Evolutionary conservation across 2,329 filamentous ascomycete species (phyloP).

Genomic region (Thielaviopsis euricoi): DNA sequence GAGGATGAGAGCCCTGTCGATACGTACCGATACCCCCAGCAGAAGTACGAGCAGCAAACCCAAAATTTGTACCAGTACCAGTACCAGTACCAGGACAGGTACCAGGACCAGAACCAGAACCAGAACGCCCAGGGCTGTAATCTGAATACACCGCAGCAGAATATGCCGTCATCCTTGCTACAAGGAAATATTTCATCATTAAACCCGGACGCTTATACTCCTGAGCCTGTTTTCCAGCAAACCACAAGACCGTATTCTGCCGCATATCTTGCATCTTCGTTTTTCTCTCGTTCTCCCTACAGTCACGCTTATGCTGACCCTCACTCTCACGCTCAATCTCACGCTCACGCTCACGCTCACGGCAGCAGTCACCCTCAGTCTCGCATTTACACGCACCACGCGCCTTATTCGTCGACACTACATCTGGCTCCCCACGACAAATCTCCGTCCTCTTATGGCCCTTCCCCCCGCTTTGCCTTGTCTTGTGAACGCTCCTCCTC

Average conservation of each 20-base stretch:
- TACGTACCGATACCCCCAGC: background rate
- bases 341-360: no score
- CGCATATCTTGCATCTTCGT: background rate
- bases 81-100: background rate
- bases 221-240: background rate
- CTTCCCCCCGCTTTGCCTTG: background rate
- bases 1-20: background rate
- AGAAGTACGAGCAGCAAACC: background rate
- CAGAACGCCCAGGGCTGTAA: background rate
- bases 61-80: background rate
- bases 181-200: background rate
- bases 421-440: background rate
- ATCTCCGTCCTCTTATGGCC: background rate
- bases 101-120: background rate
- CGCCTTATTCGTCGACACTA: background rate
- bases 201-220: background rate
- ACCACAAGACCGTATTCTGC: background rate
- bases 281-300: background rate
- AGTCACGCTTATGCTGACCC: no score
- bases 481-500: background rate
- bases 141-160: background rate
- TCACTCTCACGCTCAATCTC: no score
- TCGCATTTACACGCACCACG: background rate
- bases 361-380: no score
- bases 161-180: background rate